phyloP scores from a whole-genome alignment of 2,329 filamentous ascomycete genomes.

The Emmonsiellopsis sp. region DNA sequence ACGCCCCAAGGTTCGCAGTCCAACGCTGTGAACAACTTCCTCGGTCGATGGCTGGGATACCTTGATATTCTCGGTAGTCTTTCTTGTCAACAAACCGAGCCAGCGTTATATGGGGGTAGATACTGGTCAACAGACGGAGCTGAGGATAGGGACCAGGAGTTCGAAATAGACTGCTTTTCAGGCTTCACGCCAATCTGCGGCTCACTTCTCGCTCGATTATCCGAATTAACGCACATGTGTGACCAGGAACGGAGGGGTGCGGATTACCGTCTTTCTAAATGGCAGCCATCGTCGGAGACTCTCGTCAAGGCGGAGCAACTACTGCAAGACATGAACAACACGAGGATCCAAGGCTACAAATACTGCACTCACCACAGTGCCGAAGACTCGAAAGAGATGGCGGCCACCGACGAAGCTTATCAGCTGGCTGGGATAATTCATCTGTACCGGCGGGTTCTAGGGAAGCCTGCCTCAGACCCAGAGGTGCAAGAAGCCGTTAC shows the following conservation, averaged over 20 bases:
- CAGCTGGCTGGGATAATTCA: conserved; percentile 73
- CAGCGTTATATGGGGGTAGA: conserved; percentile 42
- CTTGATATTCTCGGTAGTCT: conserved; percentile 70
- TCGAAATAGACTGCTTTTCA: conserved; percentile 69
- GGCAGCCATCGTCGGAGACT: conserved; percentile 44
- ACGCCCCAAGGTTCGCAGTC: conserved; percentile 43
- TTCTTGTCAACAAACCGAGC: conserved; percentile 48
- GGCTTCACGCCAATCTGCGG: conserved; percentile 68
- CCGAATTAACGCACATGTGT: conserved; percentile 60
- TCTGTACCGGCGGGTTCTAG: conserved; percentile 63
- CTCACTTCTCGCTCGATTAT: conserved; percentile 61
- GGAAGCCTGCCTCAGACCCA: conserved; percentile 46
- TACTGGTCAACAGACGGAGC: conserved; percentile 46
- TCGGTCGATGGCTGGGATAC: conserved; percentile 76
- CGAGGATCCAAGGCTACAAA: conserved; percentile 33
- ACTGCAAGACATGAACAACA: conserved; percentile 52
- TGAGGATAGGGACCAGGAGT: conserved; percentile 50
- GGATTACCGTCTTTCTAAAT: not conserved
- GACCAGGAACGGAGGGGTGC: conserved; percentile 35
- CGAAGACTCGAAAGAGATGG: conserved; percentile 38
- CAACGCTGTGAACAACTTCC: conserved; percentile 59
- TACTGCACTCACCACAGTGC: conserved; percentile 32
- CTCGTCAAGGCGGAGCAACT: conserved; percentile 50
- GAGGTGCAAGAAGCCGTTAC: conserved; percentile 56
- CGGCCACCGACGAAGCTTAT: conserved; percentile 67